These are phyloP conservation scores for Biancaea sappan DNA, from an alignment of 306 rosid genomes.

Conservation along the genomic window DNA sequence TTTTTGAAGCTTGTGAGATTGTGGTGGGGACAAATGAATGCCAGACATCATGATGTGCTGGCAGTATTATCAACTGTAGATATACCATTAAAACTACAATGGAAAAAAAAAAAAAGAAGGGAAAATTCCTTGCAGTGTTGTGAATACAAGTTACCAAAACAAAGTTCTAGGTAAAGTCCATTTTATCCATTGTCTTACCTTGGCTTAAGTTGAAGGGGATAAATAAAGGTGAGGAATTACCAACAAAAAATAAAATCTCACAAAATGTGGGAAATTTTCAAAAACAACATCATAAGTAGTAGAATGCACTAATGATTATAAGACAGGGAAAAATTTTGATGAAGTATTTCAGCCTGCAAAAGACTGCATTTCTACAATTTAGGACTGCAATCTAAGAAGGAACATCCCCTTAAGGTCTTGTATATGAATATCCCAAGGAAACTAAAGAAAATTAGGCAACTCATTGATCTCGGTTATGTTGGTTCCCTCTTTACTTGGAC, in stretches of 20 bases:
- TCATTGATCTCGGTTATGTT: too few relatives aligned
- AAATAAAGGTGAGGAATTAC: background rate
- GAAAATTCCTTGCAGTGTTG: background rate
- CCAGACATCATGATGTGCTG: background rate
- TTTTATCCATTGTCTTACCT: background rate
- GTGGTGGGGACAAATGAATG: slow-evolving; percentile 1
- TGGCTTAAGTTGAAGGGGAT: background rate
- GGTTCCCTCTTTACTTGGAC: too few relatives aligned
- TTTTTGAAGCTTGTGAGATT: background rate
- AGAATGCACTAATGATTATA: slow-evolving; percentile 21
- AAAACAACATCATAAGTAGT: slow-evolving; percentile 10
- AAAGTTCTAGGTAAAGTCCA: background rate
- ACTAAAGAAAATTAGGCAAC: background rate
- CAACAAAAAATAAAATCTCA: background rate
- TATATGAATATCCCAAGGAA: background rate
- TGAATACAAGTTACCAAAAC: background rate
- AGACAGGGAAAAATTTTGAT: slow-evolving; percentile 1
- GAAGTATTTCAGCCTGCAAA: slow-evolving; percentile 21
- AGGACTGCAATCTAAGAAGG: slow-evolving; percentile 11
- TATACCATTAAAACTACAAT: background rate
- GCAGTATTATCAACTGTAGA: background rate
- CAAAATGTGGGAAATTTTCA: background rate
- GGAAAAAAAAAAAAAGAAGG: background rate
- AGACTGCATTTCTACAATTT: slow-evolving; percentile 11
- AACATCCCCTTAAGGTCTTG: slow-evolving; percentile 19